Percentiles rank a stretch among this genome's conserved stretches.
phyloP scores from a whole-genome alignment of 495 filamentous ascomycete genomes.

The Trypethelium eluteriae region DNA sequence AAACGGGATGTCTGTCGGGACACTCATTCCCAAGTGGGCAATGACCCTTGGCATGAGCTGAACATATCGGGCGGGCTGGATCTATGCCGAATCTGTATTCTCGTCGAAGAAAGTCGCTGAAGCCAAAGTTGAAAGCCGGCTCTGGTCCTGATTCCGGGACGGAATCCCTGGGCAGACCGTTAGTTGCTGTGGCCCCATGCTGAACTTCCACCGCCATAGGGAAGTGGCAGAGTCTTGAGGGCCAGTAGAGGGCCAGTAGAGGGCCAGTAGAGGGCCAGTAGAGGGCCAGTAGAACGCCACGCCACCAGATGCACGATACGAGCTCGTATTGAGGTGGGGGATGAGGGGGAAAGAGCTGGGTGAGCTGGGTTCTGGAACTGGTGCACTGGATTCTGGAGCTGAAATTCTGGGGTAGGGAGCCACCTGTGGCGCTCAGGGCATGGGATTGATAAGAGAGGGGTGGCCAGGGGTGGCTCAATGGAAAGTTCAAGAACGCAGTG shows the following conservation, averaged over 20 bases:
- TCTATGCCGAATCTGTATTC: conserved; percentile 69
- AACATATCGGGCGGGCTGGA: conserved; percentile 64
- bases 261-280: background rate
- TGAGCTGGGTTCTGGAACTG: too few relatives aligned
- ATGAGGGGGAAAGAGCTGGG: too few relatives aligned
- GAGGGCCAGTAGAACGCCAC: background rate
- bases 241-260: background rate
- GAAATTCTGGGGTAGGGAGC: too few relatives aligned
- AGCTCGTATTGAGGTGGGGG: too few relatives aligned
- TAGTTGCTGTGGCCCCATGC: background rate
- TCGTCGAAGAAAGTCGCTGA: conserved; percentile 35
- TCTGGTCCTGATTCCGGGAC: conserved; percentile 18
- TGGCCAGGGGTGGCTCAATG: background rate
- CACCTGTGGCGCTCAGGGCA: background rate
- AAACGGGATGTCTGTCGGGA: conserved; percentile 44
- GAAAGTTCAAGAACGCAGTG: background rate
- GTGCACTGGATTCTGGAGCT: too few relatives aligned
- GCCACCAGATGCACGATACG: too few relatives aligned
- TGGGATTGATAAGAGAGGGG: conserved; percentile 5
- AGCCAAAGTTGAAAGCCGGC: conserved; percentile 30
- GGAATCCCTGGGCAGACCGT: conserved; percentile 13
- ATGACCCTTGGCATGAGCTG: conserved; percentile 68
- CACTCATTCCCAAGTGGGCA: conserved; percentile 72
- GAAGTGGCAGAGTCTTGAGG: background rate
- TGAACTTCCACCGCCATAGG: conserved; percentile 1